phyloP scores from a whole-genome alignment of 2,329 filamentous ascomycete species.

The Neobulgaria alba region DNA sequence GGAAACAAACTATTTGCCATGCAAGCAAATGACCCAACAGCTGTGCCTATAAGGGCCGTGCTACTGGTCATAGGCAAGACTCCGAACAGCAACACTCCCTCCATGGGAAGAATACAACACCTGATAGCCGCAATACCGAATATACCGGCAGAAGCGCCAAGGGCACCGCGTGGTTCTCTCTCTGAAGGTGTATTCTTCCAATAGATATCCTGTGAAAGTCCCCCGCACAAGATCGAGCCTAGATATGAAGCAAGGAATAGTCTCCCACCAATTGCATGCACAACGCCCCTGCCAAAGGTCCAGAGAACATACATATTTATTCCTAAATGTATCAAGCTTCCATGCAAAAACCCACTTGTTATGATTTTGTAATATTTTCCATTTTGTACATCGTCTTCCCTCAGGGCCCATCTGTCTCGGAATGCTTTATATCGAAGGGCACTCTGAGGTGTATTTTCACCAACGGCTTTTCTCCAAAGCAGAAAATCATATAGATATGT shows the following conservation, averaged over 20 bases:
- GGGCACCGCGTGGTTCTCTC: not conserved
- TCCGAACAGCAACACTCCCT: constrained; percentile 1
- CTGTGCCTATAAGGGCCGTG: not conserved
- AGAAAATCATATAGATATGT: not conserved
- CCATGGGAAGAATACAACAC: constrained; percentile 2
- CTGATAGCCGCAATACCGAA: constrained; percentile 7
- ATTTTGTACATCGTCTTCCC: not conserved
- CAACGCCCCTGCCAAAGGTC: constrained; percentile 21
- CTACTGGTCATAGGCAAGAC: constrained; percentile 12
- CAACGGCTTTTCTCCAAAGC: not conserved
- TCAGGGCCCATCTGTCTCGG: too few species aligned
- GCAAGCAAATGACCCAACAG: constrained; percentile 6
- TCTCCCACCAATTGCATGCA: constrained; percentile 1
- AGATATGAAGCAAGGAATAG: constrained; percentile 10
- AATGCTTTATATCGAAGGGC: too few species aligned
- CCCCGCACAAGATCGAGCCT: constrained; percentile 13
- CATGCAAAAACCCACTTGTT: constrained; percentile 27
- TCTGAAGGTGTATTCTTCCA: constrained; percentile 3
- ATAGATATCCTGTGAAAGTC: constrained; percentile 3
- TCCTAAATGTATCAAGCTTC: constrained; percentile 20
- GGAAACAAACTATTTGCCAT: constrained; percentile 7
- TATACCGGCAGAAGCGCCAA: constrained; percentile 12
- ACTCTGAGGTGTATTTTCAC: not conserved
- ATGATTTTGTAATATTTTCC: constrained; percentile 22
- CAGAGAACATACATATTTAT: constrained; percentile 26